Evolutionary conservation across 2,329 filamentous ascomycete species (phyloP).

Genomic region (Emmonsia crescens): DNA sequence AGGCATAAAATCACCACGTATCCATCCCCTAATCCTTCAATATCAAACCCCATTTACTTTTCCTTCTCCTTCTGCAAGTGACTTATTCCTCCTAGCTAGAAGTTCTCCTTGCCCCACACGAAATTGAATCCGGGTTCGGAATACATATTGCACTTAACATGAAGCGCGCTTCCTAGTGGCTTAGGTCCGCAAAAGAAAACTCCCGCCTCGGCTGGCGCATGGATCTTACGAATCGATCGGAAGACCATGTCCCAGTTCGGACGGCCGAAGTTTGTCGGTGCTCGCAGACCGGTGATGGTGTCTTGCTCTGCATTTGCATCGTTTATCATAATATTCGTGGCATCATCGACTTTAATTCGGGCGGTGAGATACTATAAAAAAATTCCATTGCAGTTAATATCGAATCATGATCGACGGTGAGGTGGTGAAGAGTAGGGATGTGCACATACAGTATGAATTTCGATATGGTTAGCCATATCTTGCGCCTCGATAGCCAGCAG

Average conservation of each 20-base stretch:
- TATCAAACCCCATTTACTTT: not conserved
- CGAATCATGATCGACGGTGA: not conserved
- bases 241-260: conserved; percentile 91
- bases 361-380: conserved; percentile 59
- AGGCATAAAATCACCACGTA: not conserved
- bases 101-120: conserved; percentile 44
- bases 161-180: conserved; percentile 61
- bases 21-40: not conserved
- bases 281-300: conserved; percentile 69
- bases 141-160: conserved; percentile 81
- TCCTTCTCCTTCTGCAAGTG: not conserved
- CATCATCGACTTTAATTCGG: conserved; percentile 75
- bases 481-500: conserved; percentile 77
- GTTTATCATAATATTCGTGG: conserved; percentile 89
- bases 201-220: conserved; percentile 59
- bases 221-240: conserved; percentile 68
- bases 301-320: conserved; percentile 75
- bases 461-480: conserved; percentile 71
- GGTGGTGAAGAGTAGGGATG: not conserved
- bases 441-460: conserved; percentile 51
- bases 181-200: conserved; percentile 84
- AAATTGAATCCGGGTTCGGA: conserved; percentile 62
- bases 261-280: conserved; percentile 69
- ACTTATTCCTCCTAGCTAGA: conserved; percentile 19
- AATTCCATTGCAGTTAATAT: not conserved